Percentiles rank a stretch among this genome's conserved stretches.
Conservation (phyloP, 2,329 filamentous ascomycete species). For the Herpotrichia juniperi region DNA sequence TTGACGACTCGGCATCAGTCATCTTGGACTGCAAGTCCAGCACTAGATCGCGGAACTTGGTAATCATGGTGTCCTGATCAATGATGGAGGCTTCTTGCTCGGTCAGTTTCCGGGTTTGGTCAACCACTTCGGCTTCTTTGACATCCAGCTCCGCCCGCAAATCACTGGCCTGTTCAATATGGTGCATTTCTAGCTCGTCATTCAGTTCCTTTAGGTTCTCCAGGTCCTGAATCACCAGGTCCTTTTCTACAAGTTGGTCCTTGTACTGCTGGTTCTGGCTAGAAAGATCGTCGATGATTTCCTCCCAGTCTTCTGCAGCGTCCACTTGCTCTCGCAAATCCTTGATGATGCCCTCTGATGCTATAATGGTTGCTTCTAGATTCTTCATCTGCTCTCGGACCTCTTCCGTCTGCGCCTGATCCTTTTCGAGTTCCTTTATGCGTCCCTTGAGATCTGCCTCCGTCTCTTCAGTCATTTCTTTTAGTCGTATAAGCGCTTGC, state of each 20-base stretch:
- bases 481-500: conserved; percentile 81
- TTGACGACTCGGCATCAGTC: conserved; percentile 89
- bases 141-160: conserved; percentile 92
- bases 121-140: conserved; percentile 82
- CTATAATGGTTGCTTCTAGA: conserved; percentile 73
- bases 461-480: conserved; percentile 85
- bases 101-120: conserved; percentile 73
- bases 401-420: conserved; percentile 38
- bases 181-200: conserved; percentile 92
- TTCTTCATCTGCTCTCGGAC: conserved; percentile 67
- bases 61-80: conserved; percentile 89
- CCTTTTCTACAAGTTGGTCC: conserved; percentile 83
- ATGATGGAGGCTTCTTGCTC: conserved; percentile 82
- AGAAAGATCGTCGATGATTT: conserved; percentile 91
- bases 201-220: conserved; percentile 90
- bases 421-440: conserved; percentile 47
- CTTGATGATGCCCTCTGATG: conserved; percentile 76
- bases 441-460: conserved; percentile 74
- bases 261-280: conserved; percentile 84
- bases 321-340: conserved; percentile 92
- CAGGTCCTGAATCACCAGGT: conserved; percentile 81
- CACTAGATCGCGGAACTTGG: conserved; percentile 87
- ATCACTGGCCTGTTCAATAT: conserved; percentile 91
- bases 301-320: conserved; percentile 83
- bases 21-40: conserved; percentile 83